phyloP scores from a whole-genome alignment of 495 filamentous ascomycete genomes.

The Clohesyomyces aquaticus region DNA sequence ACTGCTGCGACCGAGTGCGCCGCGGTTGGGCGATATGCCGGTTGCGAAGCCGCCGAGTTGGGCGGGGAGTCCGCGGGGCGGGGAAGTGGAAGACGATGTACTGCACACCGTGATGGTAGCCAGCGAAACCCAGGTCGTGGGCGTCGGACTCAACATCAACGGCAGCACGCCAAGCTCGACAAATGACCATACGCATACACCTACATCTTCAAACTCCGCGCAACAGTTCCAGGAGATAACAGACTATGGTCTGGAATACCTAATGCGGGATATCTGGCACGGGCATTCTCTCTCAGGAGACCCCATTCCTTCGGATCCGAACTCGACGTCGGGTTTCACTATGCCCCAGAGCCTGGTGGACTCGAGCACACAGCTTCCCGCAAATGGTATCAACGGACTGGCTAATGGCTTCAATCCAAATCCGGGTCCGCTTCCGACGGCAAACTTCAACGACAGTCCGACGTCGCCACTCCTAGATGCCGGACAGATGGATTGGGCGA shows the following conservation, averaged over 20 bases:
- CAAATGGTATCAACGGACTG: not conserved
- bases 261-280: not conserved
- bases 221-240: conserved; percentile 20
- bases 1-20: conserved; percentile 25
- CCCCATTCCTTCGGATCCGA: not conserved
- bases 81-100: too few species aligned
- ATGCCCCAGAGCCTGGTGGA: not conserved
- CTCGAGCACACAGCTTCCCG: not conserved
- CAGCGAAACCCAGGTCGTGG: not conserved
- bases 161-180: not conserved
- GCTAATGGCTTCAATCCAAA: conserved; percentile 1
- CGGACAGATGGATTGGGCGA: conserved; percentile 32
- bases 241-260: conserved; percentile 15
- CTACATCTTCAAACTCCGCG: not conserved
- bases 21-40: conserved; percentile 27
- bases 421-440: not conserved
- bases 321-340: not conserved
- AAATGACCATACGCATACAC: not conserved
- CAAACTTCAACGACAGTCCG: conserved; percentile 17
- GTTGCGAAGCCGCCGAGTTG: conserved; percentile 24
- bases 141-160: not conserved
- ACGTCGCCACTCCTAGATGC: conserved; percentile 18
- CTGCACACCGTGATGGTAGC: not conserved
- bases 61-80: conserved; percentile 15
- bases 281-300: conserved; percentile 1